These are phyloP conservation scores for Talaromyces atroroseus DNA, from an alignment of 2,329 filamentous ascomycete species.

Conservation along the genomic window DNA sequence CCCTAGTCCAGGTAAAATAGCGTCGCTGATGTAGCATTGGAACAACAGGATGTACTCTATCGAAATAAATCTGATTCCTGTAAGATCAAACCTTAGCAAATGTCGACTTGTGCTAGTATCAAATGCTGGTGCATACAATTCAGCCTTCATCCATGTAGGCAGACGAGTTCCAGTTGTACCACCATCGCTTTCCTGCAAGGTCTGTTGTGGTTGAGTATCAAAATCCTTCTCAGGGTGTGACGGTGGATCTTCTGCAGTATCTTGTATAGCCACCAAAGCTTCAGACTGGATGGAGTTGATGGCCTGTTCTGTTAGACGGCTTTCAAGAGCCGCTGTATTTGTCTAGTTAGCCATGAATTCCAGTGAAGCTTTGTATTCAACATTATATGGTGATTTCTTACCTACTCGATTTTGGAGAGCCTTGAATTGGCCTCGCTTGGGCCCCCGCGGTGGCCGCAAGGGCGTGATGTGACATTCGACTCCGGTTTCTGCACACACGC, in stretches of 20 bases:
- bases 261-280: neutral
- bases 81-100: neutral
- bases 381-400: neutral
- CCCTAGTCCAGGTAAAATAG: slow-evolving; percentile 24
- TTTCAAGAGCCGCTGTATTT: neutral
- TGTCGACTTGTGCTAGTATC: neutral
- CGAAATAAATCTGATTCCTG: slow-evolving; percentile 28
- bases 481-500: slow-evolving; percentile 16
- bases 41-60: slow-evolving; percentile 24
- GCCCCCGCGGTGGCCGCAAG: slow-evolving; percentile 16
- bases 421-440: slow-evolving; percentile 20
- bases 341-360: neutral
- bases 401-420: slow-evolving; percentile 16
- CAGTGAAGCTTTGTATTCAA: neutral
- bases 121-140: slow-evolving; percentile 7
- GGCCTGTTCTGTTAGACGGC: neutral
- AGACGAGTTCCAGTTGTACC: neutral
- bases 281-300: neutral
- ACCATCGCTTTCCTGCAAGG: neutral
- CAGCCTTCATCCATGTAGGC: slow-evolving; percentile 10
- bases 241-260: neutral
- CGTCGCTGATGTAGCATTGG: slow-evolving; percentile 27
- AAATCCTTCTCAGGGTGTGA: neutral
- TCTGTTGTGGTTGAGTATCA: neutral
- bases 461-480: slow-evolving; percentile 16